These are phyloP conservation scores for Phialophora chinensis DNA, from an alignment of 2,329 filamentous ascomycete genomes.

Conservation along the genomic window DNA sequence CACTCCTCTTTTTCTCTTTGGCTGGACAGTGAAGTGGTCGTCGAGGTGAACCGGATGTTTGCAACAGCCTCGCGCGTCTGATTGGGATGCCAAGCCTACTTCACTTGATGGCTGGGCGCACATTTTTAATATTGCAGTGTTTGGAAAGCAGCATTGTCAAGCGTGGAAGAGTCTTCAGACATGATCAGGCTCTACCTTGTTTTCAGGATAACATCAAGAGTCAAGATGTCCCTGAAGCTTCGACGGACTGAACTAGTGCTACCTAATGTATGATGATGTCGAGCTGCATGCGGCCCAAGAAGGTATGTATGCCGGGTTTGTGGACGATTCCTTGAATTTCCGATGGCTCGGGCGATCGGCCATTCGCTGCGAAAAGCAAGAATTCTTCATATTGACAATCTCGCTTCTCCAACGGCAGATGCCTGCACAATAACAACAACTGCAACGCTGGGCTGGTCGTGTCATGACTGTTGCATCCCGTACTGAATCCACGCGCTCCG, in stretches of 20 bases:
- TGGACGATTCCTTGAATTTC: background rate
- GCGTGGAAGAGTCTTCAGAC: background rate
- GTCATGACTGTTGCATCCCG: background rate
- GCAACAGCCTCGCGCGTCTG: background rate
- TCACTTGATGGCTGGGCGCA: background rate
- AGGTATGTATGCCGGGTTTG: slow-evolving; percentile 6
- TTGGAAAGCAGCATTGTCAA: background rate
- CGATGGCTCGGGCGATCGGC: slow-evolving; percentile 2
- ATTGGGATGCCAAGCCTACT: background rate
- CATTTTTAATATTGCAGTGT: background rate
- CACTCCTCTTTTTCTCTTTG: background rate
- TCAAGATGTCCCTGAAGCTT: background rate
- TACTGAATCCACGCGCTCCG: background rate
- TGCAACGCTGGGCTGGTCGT: background rate
- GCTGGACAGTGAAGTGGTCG: background rate
- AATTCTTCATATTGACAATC: slow-evolving; percentile 3
- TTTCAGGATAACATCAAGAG: background rate
- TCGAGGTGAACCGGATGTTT: background rate
- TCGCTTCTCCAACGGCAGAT: slow-evolving; percentile 9
- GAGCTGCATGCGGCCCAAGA: background rate
- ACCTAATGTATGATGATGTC: slow-evolving; percentile 1
- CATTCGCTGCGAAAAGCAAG: background rate
- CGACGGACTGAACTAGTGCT: background rate
- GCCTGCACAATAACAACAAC: slow-evolving; percentile 6
- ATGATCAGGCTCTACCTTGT: too few species aligned